Base-by-base conservation (phyloP, 177 flowering plant genomes). In the Vitis hybrid region DNA sequence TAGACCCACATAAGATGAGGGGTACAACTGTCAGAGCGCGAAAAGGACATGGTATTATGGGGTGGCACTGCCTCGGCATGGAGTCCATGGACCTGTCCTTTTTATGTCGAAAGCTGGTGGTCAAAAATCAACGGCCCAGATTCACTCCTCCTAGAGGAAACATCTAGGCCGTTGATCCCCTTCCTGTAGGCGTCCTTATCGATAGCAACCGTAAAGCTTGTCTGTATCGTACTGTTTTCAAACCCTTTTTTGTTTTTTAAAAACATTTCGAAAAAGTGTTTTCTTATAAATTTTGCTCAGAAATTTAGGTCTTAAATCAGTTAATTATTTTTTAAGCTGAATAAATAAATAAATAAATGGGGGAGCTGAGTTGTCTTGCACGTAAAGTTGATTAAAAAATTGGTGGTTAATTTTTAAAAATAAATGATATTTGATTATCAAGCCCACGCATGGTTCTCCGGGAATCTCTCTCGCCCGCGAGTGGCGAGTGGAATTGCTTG, bases 401-500 rank as follows among this genome's bases (percentile, higher is more conserved):
- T 3, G 55, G 52, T 68, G 66, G 74, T 24, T 59, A 68, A 52
- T 33, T 3, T 58, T 55, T 59, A 67, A 59, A 62, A 14, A 10
- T 11, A 73, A 52, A 19, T 38, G 64, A 13, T 17, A 51, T 66
- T 84, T 66, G 47, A 82, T 82, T 67, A 82, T 62, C 73, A 75
- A 77, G 68, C 81, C 83, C 86, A 82, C 84, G 86, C 84, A 62
- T 51, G 84, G 86, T 60, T 83, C 85, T 77, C 86, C 88, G 83
- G 81, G 88, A 8, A 85, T 83, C 86, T 80, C 87, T 65, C 54
- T 28, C 62, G 69, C 77, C 77, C 75, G 79, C 87, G 83, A 75
- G 77, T 79, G 84, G 79, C 87, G 83, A 75, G 77, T 79, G 84
- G 79, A 44, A 65, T 60, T 54, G 81, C 66, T 75, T 76, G 83